Base-by-base conservation (phyloP, 1,139 yeast species). In the Saccharomyces pastorianus region DNA sequence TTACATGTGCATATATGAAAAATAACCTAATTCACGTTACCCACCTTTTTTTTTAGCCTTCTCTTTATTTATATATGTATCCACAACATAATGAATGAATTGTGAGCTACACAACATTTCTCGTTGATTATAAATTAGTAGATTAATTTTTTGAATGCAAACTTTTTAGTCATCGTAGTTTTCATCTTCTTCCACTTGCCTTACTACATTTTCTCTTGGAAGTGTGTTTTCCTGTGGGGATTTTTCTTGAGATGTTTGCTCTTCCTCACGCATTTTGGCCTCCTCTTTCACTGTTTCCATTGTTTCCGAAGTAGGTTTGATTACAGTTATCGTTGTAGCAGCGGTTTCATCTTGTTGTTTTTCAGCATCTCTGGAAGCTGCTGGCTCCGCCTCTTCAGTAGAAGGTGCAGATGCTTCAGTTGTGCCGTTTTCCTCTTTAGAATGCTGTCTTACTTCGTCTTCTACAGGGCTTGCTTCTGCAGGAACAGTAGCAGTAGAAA, bases 121-220 rank as follows among this genome's bases (percentile, higher is more conserved):
- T 13, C 23, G 32, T 23, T 28, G 48, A 17, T 28, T 13, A 25
- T 46, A 46, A 27, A 27, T 26, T 46, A 28, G 29, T 27, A 27
- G 48, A 59, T 17, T 11, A 38, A 38, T 38, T 20, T 13, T 20
- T 38, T 26, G 20, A 38, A 38, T 38, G 44, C 25, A 6, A 48
- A 48, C 46, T 34, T 13, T 73, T 79, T 80, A 89, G 56, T 85
- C 95, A 67, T 88, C 96, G 67, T 88, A 88, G 66, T 88, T 81
- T 65, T 85, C 91, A 66, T 88, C 96, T 64, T 87, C 96, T 52
- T 85, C 91, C 27, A 88, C 83, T 61, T 83, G 79, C 64, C 95
- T 78, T 67, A 85, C 82, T 25, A 88, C 89, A 31, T 85, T 83
- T 61, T 85, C 93, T 57, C 60, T 62, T 34, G 59, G 66, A 64